Conservation (phyloP, 169 alveolate species). For the Ichthyophthirius multifiliis region DNA sequence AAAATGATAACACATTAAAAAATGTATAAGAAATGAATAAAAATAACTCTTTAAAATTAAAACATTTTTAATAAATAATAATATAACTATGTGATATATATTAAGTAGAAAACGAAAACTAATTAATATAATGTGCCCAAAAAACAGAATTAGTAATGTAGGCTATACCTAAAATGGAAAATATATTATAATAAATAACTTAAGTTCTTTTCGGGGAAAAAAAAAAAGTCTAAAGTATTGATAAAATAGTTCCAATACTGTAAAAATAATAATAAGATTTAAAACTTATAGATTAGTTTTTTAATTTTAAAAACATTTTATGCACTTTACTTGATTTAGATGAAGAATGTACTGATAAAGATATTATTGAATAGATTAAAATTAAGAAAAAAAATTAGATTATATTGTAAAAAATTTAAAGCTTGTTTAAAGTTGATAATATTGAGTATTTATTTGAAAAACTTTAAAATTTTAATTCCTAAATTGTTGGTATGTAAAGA, state of each 20-base stretch:
- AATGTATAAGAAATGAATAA: neutral
- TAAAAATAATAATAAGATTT: neutral
- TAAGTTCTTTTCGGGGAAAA: neutral
- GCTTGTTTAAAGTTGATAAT: neutral
- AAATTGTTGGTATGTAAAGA: slow-evolving; percentile 18
- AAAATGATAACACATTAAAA: neutral
- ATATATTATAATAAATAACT: neutral
- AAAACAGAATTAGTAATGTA: neutral
- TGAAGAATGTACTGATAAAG: neutral
- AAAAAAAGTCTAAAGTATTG: neutral
- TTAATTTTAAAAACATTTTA: neutral
- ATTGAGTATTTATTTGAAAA: neutral
- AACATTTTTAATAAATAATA: neutral
- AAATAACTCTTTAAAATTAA: neutral
- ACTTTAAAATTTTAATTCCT: slow-evolving; percentile 4
- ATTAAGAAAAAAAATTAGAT: neutral
- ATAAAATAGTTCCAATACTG: neutral
- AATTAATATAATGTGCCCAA: neutral
- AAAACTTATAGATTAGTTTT: neutral
- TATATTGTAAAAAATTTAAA: neutral
- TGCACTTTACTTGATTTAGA: neutral
- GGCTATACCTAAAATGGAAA: slow-evolving; percentile 5
- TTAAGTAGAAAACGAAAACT: neutral
- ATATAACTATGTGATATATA: neutral
- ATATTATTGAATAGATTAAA: neutral